These are phyloP conservation scores for Pythium vanterpoolii DNA, from an alignment of 352 stramenopile species.

Conservation along the genomic window DNA sequence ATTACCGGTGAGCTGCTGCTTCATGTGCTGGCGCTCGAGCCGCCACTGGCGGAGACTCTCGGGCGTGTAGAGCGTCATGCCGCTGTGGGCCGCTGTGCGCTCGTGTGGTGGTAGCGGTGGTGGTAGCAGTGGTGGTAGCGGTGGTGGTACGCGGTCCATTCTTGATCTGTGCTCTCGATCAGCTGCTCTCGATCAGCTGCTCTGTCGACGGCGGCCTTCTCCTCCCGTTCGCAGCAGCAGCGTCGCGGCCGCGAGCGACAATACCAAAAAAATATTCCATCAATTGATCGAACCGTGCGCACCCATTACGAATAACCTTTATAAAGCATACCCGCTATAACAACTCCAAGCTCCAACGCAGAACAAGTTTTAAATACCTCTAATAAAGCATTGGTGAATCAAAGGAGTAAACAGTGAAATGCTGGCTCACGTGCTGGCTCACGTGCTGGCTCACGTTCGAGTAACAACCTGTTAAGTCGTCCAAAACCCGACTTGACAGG, in stretches of 20 bases:
- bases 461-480: too few relatives aligned
- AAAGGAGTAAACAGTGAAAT: too few relatives aligned
- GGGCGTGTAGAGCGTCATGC: constrained; percentile 13
- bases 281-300: background rate
- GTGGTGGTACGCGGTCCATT: constrained; percentile 6
- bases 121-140: too few relatives aligned
- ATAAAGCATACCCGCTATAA: too few relatives aligned
- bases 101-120: background rate
- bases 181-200: too few relatives aligned
- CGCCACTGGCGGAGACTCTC: constrained; percentile 20
- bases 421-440: too few relatives aligned
- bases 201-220: background rate
- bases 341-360: too few relatives aligned
- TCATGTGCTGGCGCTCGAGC: constrained; percentile 12
- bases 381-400: too few relatives aligned
- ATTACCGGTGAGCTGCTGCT: constrained; percentile 2
- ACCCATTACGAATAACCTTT: too few relatives aligned
- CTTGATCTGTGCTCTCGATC: background rate
- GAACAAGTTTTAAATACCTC: too few relatives aligned
- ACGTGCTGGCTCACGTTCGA: too few relatives aligned
- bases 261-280: constrained; percentile 3
- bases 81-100: background rate
- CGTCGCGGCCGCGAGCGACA: background rate
- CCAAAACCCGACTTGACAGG: too few relatives aligned
- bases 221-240: background rate